Conservation (phyloP, 441 rosid species). For the Kokia cookei region DNA sequence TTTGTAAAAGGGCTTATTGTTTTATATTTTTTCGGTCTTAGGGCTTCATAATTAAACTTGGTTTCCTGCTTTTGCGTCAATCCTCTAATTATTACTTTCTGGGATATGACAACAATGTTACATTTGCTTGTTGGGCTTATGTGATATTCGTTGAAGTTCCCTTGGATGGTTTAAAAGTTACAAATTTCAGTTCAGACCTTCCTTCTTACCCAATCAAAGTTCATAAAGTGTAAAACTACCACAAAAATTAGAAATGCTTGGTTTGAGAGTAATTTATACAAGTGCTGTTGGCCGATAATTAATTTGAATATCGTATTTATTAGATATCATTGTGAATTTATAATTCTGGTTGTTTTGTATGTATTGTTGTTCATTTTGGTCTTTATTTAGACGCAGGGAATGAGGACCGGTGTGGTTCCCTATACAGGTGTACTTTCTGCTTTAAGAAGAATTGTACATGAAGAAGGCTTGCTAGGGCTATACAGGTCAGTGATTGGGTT, state of each 20-base stretch:
- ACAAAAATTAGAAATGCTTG: not conserved
- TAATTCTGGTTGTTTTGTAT: not conserved
- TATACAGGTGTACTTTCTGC: slow-evolving; percentile 76
- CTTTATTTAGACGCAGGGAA: slow-evolving; percentile 69
- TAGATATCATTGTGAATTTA: not conserved
- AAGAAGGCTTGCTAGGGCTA: slow-evolving; percentile 87
- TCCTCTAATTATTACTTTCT: not conserved
- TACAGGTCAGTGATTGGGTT: slow-evolving; percentile 55
- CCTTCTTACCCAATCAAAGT: not conserved
- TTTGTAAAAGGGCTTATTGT: not conserved
- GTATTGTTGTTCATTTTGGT: slow-evolving; percentile 3
- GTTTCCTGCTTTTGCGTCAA: not conserved
- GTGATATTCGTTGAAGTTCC: not conserved
- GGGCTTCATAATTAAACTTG: not conserved
- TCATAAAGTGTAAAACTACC: not conserved
- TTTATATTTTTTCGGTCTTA: not conserved
- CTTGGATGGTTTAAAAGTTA: not conserved
- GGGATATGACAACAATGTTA: not conserved
- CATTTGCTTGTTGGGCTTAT: not conserved
- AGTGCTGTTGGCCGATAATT: not conserved
- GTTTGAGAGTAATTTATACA: not conserved
- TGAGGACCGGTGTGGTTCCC: slow-evolving; percentile 84
- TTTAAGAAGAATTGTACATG: slow-evolving; percentile 63
- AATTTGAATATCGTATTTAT: not conserved
- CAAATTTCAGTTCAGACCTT: not conserved